phyloP scores from a whole-genome alignment of 1,139 yeast species.

The Yamadazyma taylorii region DNA sequence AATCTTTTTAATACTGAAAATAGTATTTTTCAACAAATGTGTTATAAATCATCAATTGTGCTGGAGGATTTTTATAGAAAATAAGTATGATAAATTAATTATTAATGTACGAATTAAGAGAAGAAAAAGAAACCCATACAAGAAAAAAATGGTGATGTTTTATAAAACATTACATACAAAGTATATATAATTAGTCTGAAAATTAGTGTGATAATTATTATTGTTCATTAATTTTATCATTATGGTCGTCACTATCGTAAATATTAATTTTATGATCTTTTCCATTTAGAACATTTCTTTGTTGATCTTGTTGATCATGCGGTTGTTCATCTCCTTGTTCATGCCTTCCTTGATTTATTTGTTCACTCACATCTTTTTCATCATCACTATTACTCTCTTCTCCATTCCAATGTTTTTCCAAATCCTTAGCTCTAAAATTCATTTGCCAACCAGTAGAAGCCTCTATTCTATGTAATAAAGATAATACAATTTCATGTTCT shows the following conservation, averaged over 20 bases:
- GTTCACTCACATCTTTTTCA: not conserved
- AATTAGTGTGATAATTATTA: too few relatives aligned
- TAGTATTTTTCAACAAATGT: constrained; percentile 45
- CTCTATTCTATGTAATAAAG: constrained; percentile 30
- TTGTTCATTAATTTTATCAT: too few relatives aligned
- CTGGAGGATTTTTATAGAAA: constrained; percentile 11
- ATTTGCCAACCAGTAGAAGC: constrained; percentile 41
- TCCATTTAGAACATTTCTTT: too few relatives aligned
- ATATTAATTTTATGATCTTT: too few relatives aligned
- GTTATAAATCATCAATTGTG: constrained; percentile 32
- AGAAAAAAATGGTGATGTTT: not conserved
- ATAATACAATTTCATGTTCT: constrained; percentile 33
- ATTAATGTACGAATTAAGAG: not conserved
- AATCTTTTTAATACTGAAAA: constrained; percentile 28
- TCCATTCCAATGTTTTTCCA: constrained; percentile 30
- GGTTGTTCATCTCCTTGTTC: too few relatives aligned
- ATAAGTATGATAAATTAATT: not conserved
- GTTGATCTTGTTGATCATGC: too few relatives aligned
- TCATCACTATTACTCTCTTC: constrained; percentile 1
- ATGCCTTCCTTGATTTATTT: too few relatives aligned
- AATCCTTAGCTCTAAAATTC: constrained; percentile 33
- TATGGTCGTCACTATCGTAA: too few relatives aligned
- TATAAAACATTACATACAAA: too few relatives aligned
- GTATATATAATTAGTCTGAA: too few relatives aligned
- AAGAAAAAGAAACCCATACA: too few relatives aligned